These are phyloP conservation scores for Hyphopichia wangnamkhiaoensis DNA, from an alignment of 1,139 yeast genomes.

Conservation along the genomic window DNA sequence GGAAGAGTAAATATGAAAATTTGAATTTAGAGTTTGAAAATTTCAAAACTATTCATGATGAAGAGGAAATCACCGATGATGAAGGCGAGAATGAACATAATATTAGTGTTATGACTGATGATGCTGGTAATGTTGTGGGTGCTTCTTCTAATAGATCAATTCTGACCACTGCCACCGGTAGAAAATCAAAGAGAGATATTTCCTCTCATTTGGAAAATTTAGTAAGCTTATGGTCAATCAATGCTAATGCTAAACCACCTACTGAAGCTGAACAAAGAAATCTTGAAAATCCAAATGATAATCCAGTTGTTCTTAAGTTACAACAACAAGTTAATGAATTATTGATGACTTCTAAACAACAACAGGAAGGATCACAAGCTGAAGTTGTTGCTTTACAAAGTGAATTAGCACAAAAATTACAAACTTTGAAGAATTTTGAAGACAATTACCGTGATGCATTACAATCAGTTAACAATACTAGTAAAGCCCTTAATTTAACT, in stretches of 20 bases:
- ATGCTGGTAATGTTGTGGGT: constrained; percentile 11
- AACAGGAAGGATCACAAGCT: constrained; percentile 31
- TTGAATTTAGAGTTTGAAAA: constrained; percentile 48
- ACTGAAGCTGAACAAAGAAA: constrained; percentile 9
- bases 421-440: constrained; percentile 42
- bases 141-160: constrained; percentile 24
- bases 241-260: constrained; percentile 10
- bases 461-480: constrained; percentile 71
- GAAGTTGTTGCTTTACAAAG: constrained; percentile 39
- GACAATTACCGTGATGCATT: constrained; percentile 70
- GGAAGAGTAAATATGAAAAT: constrained; percentile 47
- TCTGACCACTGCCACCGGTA: constrained; percentile 23
- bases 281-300: constrained; percentile 10
- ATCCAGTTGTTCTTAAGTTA: constrained; percentile 36
- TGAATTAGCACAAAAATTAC: constrained; percentile 32
- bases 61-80: constrained; percentile 33
- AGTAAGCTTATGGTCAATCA: constrained; percentile 41
- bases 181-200: constrained; percentile 33
- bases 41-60: constrained; percentile 38
- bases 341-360: constrained; percentile 38
- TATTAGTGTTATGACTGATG: constrained; percentile 10
- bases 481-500: constrained; percentile 70
- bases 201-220: constrained; percentile 42
- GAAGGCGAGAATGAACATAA: constrained; percentile 19
- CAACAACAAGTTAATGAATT: constrained; percentile 53